Evolutionary conservation across 2,329 filamentous ascomycete genomes (phyloP), one percentile per base, ranked within the genome.

Genomic region (Chalara sp.): DNA sequence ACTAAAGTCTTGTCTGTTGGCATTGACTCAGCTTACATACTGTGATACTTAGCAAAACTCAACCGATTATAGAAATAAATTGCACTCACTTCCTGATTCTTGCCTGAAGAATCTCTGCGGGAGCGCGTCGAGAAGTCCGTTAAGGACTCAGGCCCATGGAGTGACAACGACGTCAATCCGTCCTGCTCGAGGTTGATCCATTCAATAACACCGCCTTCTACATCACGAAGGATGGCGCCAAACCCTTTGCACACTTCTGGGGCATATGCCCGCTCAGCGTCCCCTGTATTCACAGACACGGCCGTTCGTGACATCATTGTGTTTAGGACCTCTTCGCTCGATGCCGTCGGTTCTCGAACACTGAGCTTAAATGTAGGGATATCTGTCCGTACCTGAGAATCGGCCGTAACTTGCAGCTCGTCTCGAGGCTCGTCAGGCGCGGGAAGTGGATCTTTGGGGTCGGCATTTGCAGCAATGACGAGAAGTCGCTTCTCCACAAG

Each of bases 21-120:
- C 45, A 21, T 47, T 47, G 10, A 39, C 32, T 47, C 45, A 39
- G 39, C 45, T 47, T 47, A 47, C 45, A n/a, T 47, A 47, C 45
- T 47, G 13, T 47, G 39, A 33, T 5, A 33, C n/a, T 47, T 47
- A 47, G 45, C 29, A 47, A 13, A 11, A 21, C 33, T 47, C n/a
- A 4, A 8, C 32, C 8, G 8, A 8, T 21, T 7, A 21, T 43
- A 43, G 32, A 47, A 28, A 39, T 8, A 28, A 6, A 39, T 47
- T 47, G 32, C 13, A 47, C 45, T 47, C 32, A 39, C 45, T 29
- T 47, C 45, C 28, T 6, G n/a, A 47, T 39, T 39, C 32, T 47
- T 47, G 32, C 32, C 13, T 21, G 32, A 10, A 6, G 45, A 47
- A 4, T 12, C 33, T 47, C 6, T 47, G n/a, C 45, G 32, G 13